A percentile compares a stretch with the other conserved stretches of the same genome.
phyloP scores from a whole-genome alignment of 352 stramenopile genomes.

The Pseudoperonospora humuli region DNA sequence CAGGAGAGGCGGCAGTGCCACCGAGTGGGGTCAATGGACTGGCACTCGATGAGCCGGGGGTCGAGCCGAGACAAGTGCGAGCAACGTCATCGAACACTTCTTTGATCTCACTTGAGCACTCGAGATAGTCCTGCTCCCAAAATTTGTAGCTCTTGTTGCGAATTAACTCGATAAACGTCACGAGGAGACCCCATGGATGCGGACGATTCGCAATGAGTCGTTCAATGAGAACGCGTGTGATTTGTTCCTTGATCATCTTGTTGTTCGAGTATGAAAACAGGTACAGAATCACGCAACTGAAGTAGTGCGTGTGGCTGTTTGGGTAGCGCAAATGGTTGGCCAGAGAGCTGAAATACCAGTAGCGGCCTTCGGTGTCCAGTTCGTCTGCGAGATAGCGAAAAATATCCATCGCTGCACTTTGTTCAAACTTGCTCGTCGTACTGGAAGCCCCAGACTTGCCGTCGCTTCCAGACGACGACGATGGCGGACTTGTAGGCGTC shows the following conservation, averaged over 20 bases:
- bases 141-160: constrained; percentile 99
- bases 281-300: constrained; percentile 97
- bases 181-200: constrained; percentile 96
- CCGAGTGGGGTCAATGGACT: constrained; percentile 29
- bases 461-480: constrained; percentile 17
- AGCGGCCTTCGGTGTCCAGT: constrained; percentile 93
- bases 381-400: constrained; percentile 95
- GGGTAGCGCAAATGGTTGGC: constrained; percentile 98
- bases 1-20: constrained; percentile 9
- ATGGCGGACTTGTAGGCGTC: constrained; percentile 16
- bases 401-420: constrained; percentile 88
- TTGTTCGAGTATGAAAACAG: constrained; percentile 96
- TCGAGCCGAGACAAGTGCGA: constrained; percentile 87
- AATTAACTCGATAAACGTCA: constrained; percentile 99
- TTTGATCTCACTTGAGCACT: constrained; percentile 98
- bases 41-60: constrained; percentile 15
- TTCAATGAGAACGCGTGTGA: constrained; percentile 97
- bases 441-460: constrained; percentile 27
- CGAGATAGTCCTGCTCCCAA: constrained; percentile 97
- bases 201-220: constrained; percentile 98
- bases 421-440: constrained; percentile 70
- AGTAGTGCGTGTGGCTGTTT: constrained; percentile 99
- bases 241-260: constrained; percentile 96
- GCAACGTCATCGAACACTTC: constrained; percentile 98
- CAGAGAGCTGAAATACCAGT: constrained; percentile 98